Conservation (phyloP, 2,329 filamentous ascomycete species). For the Daldinia eschscholtzii region DNA sequence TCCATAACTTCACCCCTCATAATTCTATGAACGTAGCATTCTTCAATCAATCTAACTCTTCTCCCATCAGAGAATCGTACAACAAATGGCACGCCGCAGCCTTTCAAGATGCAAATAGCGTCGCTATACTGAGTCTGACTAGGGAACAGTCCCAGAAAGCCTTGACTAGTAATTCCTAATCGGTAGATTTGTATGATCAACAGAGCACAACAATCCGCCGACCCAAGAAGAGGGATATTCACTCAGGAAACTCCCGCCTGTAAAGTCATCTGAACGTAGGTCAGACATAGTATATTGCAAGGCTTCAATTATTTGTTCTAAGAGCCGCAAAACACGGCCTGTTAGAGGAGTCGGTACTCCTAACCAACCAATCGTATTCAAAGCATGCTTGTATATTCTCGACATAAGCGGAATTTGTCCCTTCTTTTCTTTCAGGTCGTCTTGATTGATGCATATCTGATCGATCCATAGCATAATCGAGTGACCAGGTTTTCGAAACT, state of each 20-base stretch:
- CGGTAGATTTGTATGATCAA: not conserved
- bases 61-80: not conserved
- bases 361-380: too few species aligned
- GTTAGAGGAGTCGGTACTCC: too few species aligned
- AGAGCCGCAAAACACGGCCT: too few species aligned
- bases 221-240: not conserved
- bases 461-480: too few species aligned
- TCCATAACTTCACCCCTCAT: not conserved
- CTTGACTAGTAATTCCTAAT: not conserved
- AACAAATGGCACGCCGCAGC: not conserved
- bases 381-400: too few species aligned
- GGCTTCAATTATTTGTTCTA: too few species aligned
- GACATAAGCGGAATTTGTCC: too few species aligned
- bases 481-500: too few species aligned
- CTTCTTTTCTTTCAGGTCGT: too few species aligned
- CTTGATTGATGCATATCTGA: too few species aligned
- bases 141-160: not conserved
- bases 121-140: not conserved
- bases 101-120: not conserved
- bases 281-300: too few species aligned
- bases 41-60: not conserved
- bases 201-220: not conserved
- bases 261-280: too few species aligned
- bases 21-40: constrained; percentile 1
- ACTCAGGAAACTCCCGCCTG: not conserved